phyloP scores from a whole-genome alignment of 495 filamentous ascomycete genomes.

The Trichoderma asperelloides region DNA sequence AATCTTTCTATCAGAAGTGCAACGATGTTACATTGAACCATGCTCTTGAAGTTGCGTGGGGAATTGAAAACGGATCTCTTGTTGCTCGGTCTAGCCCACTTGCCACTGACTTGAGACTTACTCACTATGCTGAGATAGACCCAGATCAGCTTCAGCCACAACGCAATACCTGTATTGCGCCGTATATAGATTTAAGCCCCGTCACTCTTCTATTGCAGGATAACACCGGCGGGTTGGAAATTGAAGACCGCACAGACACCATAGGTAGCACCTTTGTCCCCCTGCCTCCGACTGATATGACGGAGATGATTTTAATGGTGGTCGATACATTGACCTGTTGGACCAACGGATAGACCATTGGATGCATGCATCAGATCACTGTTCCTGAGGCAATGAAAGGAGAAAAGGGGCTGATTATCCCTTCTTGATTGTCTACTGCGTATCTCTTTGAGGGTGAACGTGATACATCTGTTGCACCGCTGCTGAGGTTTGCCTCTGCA shows the following conservation, averaged over 20 bases:
- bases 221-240: slow-evolving; percentile 30
- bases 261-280: background rate
- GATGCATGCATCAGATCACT: background rate
- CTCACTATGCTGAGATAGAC: slow-evolving; percentile 48
- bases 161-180: slow-evolving; percentile 16
- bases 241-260: slow-evolving; percentile 17
- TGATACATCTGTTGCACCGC: background rate
- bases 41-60: slow-evolving; percentile 14
- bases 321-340: slow-evolving; percentile 25
- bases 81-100: background rate
- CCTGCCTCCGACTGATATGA: slow-evolving; percentile 12
- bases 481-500: background rate
- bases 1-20: slow-evolving; percentile 18
- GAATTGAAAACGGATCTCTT: background rate
- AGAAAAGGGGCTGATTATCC: background rate
- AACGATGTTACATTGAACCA: slow-evolving; percentile 16
- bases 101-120: slow-evolving; percentile 40
- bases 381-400: background rate
- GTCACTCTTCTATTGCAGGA: slow-evolving; percentile 36
- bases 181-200: slow-evolving; percentile 32
- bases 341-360: slow-evolving; percentile 6
- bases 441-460: slow-evolving; percentile 1
- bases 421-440: background rate
- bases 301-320: slow-evolving; percentile 40
- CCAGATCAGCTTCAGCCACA: slow-evolving; percentile 9